Evolutionary conservation across 1,284 basidiomycete genomes (phyloP), one percentile per base, ranked within the genome.

Genomic region (Heterobasidion parviporum): DNA sequence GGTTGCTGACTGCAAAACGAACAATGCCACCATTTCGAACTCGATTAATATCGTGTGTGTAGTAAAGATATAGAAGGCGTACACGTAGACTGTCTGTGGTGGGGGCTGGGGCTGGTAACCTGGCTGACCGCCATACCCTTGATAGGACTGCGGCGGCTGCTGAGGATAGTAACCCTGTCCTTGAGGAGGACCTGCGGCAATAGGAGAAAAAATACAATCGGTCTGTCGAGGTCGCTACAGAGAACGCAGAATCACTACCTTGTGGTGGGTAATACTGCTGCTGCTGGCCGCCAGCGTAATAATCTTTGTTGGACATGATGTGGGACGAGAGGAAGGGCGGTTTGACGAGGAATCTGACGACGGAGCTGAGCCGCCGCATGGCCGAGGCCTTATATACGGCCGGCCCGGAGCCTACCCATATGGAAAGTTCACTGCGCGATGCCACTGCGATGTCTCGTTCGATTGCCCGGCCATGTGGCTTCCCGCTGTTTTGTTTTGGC

Each of bases 41-140:
- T 12, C 34, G 50, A 35, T n/a, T 16, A 10, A 10, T 44, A 44
- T 32, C 33, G 14, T 63, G 59, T 50, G 57, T 63, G 59, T 26
- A 33, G 33, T 35, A 35, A 38, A 47, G 33, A 16, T 3, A 41
- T n/a, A 49, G 18, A 9, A 14, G 20, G 67, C 82, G 55, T 67
- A 89, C 88, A 89, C 84, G 64, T 87, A 86, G 56, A 89, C 82
- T 0, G 85, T 82, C 66, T 89, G 87, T 2, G 88, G 87, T 12
- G 72, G 75, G 9, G 82, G 83, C 56, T 87, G 83, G 7, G 84
- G 81, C 59, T 85, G 85, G 64, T 87, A 86, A 52, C 63, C 62
- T n/a, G 62, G 64, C 57, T 69, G 70, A 1, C 68, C 68, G 52
- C 65, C 61, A 45, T 65, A 65, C 2, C 71, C 78, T 56, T 83